Evolutionary conservation across 139 green algal species (phyloP), one percentile per base, ranked within the genome.

Genomic region (Picochlorum sp.): DNA sequence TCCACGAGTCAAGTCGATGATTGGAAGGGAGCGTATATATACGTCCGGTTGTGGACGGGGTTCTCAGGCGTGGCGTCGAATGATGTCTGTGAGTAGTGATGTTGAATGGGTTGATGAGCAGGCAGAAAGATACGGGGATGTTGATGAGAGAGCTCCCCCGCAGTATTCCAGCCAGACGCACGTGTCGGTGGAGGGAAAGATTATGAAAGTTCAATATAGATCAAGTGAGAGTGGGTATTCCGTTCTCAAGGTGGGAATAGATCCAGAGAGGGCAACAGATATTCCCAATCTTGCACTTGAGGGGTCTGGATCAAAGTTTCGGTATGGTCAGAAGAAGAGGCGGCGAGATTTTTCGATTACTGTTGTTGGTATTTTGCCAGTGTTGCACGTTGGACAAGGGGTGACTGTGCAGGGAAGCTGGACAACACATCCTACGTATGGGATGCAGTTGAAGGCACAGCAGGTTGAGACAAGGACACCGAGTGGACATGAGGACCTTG

Each of bases 341-440:
- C 5, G 38, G 0, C 4, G 44, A 61, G 30, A 41, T 41, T 41
- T 41, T 11, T 41, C 34, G 34, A 41, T 80, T n/a, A 65, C 61
- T 1, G 69, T 75, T 13, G 75, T 80, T 50, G 77, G 77, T 24
- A 69, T 10, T 14, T 38, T 83, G n/a, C 64, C 58, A 6, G 15
- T 58, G n/a, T 44, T 82, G 26, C 52, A 44, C 4, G 37, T 69
- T 7, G 75, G 71, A 13, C 69, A 75, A 72, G 6, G 30, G 26
- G 37, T 84, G 65, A 47, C 41, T 37, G 56, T 81, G 24, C 15
- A 30, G 2, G 77, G 77, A 13, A 16, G 3, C 13, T 84, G 78
- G 78, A 51, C 34, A n/a, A 21, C 56, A 44, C 70, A 83, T 52
- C 37, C 20, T 65, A 69, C 76, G 57, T 77, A 81, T 45, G 71